phyloP scores from a whole-genome alignment of 441 rosid genomes.

The Mallotus japonicus region DNA sequence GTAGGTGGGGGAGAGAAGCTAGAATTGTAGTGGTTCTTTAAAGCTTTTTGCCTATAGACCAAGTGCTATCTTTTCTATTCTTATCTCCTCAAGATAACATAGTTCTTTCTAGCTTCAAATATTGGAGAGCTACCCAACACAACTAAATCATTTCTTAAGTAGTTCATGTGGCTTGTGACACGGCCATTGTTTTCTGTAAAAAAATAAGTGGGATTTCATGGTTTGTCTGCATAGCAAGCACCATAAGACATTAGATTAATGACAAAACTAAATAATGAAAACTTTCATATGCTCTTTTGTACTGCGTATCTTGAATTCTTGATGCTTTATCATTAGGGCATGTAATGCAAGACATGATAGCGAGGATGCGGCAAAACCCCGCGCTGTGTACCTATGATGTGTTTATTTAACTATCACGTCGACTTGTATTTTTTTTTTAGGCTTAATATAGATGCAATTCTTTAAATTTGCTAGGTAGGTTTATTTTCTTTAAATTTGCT shows the following conservation, averaged over 20 bases:
- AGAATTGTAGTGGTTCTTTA: background rate
- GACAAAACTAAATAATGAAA: background rate
- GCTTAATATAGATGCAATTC: too few species aligned
- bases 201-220: background rate
- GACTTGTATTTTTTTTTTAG: too few species aligned
- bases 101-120: background rate
- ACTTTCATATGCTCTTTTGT: background rate
- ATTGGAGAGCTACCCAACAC: background rate
- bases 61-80: background rate
- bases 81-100: background rate
- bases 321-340: constrained; percentile 1
- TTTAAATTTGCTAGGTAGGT: too few species aligned
- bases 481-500: too few species aligned
- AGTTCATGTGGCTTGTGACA: background rate
- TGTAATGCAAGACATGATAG: background rate
- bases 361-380: too few species aligned
- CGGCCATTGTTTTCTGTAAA: constrained; percentile 1
- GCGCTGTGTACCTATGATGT: too few species aligned
- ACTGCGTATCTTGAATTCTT: background rate
- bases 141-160: background rate
- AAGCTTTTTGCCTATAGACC: background rate
- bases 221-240: background rate
- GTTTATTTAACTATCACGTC: too few species aligned
- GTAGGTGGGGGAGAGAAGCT: background rate
- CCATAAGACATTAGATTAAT: background rate